phyloP scores from a whole-genome alignment of 192 early-diverging fungal genomes.

The Spizellomyces sp. region DNA sequence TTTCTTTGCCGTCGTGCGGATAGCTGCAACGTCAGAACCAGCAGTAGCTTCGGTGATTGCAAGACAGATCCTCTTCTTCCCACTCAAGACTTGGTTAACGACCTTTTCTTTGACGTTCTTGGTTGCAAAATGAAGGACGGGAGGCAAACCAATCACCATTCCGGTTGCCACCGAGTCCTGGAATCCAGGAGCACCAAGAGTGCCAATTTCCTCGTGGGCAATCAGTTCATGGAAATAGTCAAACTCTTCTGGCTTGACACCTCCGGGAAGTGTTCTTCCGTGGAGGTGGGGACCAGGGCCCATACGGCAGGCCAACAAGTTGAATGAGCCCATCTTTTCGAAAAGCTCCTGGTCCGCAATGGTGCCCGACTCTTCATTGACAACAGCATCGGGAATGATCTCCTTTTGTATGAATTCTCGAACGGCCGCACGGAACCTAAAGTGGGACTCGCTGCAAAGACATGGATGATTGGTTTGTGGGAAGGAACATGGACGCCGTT shows the following conservation, averaged over 20 bases:
- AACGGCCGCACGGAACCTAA: constrained; percentile 35
- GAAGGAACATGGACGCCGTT: too few species aligned
- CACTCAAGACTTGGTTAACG: constrained; percentile 37
- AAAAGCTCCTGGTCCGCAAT: constrained; percentile 35
- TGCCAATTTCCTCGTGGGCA: constrained; percentile 46
- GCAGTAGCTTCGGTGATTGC: constrained; percentile 48
- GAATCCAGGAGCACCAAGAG: constrained; percentile 38
- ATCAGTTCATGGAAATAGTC: constrained; percentile 59
- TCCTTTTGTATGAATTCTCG: constrained; percentile 39
- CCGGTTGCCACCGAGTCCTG: constrained; percentile 40
- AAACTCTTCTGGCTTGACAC: constrained; percentile 54
- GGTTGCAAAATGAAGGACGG: constrained; percentile 45
- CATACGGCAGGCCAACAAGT: constrained; percentile 37
- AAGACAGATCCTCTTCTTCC: constrained; percentile 48
- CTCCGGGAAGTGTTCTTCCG: constrained; percentile 38
- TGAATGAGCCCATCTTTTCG: constrained; percentile 38
- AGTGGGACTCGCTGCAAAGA: constrained; percentile 25
- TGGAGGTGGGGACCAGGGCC: constrained; percentile 52
- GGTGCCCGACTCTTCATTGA: constrained; percentile 30
- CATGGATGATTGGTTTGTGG: neutral
- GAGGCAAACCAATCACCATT: constrained; percentile 46
- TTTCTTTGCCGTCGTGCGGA: constrained; percentile 50
- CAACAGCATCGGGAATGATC: constrained; percentile 27
- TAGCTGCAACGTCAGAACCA: constrained; percentile 49
- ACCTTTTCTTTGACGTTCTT: constrained; percentile 33